Percentiles rank a stretch among this genome's conserved stretches.
These are phyloP conservation scores for Streptanthus diversifolius DNA, from an alignment of 345 rosid species.

Conservation along the genomic window DNA sequence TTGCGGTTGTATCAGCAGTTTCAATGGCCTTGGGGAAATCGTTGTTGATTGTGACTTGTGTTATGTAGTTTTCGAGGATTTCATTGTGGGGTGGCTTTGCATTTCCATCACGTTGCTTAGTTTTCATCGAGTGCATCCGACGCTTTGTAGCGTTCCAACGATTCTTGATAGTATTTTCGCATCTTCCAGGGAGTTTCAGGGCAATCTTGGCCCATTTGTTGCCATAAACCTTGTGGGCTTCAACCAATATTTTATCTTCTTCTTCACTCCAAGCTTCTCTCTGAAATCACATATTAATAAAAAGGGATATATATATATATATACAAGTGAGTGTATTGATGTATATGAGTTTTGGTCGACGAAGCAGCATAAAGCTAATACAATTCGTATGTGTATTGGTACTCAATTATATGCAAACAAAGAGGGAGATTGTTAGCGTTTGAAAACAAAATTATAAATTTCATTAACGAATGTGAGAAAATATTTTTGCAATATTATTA, in stretches of 20 bases:
- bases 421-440: too few relatives aligned
- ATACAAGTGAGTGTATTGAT: neutral
- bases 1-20: too few relatives aligned
- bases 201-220: constrained; percentile 75
- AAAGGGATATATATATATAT: neutral
- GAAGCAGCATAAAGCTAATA: too few relatives aligned
- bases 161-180: constrained; percentile 66
- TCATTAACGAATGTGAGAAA: too few relatives aligned
- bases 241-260: constrained; percentile 61
- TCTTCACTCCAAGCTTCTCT: constrained; percentile 68
- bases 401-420: too few relatives aligned
- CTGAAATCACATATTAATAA: constrained; percentile 35
- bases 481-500: too few relatives aligned
- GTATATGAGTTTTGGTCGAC: too few relatives aligned
- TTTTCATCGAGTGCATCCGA: neutral
- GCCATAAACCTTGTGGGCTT: constrained; percentile 55
- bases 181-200: constrained; percentile 51
- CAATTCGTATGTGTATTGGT: too few relatives aligned
- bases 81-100: too few relatives aligned
- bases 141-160: constrained; percentile 79
- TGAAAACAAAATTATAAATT: too few relatives aligned
- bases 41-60: neutral
- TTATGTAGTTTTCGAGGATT: neutral
- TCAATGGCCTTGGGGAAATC: neutral
- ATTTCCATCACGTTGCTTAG: neutral